Conservation (phyloP, 2,329 filamentous ascomycete species). For the Botrytis pseudocinerea region DNA sequence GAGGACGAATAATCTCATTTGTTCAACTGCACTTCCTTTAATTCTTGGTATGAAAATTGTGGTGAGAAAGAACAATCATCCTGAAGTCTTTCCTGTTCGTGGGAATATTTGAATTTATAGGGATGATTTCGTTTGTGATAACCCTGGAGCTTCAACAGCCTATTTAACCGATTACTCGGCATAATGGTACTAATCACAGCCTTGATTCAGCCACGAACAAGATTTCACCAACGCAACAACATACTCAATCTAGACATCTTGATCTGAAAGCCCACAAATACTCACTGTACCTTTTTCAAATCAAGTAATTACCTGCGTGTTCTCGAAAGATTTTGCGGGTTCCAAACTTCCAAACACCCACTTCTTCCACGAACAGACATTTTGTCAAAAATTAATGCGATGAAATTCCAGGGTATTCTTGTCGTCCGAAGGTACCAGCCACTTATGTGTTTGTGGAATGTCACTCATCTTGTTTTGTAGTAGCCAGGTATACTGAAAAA, state of each 20-base stretch:
- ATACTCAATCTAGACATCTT: neutral
- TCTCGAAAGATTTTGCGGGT: neutral
- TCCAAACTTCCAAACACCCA: neutral
- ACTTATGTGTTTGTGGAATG: neutral
- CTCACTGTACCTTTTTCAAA: neutral
- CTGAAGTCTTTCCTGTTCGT: neutral
- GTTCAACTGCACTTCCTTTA: rapidly evolving
- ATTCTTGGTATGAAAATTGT: neutral
- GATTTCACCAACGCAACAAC: neutral
- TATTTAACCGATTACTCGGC: neutral
- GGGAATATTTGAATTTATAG: neutral
- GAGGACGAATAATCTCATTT: neutral
- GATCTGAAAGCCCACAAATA: neutral
- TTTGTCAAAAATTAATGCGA: neutral
- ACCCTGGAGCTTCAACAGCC: neutral
- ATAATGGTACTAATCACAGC: neutral
- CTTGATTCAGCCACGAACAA: neutral
- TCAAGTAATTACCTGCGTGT: neutral
- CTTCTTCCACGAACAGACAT: neutral
- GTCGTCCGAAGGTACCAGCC: neutral
- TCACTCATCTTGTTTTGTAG: neutral
- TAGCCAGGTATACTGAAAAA: neutral
- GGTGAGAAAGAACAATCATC: neutral
- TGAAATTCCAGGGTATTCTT: neutral
- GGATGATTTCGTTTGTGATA: neutral